Percentiles rank a stretch among this genome's conserved stretches.
Evolutionary conservation across 148 eudicot genomes (phyloP).

Genomic region (Rhododendron simsii): DNA sequence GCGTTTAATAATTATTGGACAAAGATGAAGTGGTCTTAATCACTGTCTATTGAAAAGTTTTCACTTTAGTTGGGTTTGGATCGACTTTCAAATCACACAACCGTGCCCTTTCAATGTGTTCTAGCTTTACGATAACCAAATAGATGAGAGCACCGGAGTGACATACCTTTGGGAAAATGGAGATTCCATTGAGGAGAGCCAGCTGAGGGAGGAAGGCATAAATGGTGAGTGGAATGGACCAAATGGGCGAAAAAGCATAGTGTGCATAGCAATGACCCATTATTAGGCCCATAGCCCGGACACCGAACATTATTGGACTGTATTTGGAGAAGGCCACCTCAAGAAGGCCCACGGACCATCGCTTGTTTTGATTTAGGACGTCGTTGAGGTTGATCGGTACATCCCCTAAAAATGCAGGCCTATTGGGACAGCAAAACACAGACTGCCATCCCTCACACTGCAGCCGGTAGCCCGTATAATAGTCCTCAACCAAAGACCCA

Average conservation of each 20-base stretch:
- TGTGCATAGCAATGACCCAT: slow-evolving; percentile 42
- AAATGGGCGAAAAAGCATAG: slow-evolving; percentile 33
- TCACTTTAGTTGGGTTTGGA: not conserved
- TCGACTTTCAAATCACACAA: not conserved
- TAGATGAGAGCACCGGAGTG: not conserved
- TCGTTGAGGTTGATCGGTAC: slow-evolving; percentile 41
- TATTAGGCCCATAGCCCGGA: slow-evolving; percentile 29
- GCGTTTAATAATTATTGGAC: too few species aligned
- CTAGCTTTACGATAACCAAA: not conserved
- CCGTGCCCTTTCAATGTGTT: not conserved
- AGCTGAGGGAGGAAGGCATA: slow-evolving; percentile 64
- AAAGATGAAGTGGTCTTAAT: too few species aligned
- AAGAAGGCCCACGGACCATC: slow-evolving; percentile 58
- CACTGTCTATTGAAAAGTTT: too few species aligned
- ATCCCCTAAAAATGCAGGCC: slow-evolving; percentile 58
- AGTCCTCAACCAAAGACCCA: slow-evolving; percentile 64
- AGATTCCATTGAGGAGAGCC: slow-evolving; percentile 46
- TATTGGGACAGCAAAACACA: slow-evolving; percentile 42
- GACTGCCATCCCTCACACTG: slow-evolving; percentile 66
- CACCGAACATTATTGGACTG: slow-evolving; percentile 39
- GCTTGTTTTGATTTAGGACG: slow-evolving; percentile 36
- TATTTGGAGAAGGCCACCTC: slow-evolving; percentile 42
- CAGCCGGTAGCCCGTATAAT: slow-evolving; percentile 37
- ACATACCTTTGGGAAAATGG: slow-evolving; percentile 54
- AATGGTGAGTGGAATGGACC: slow-evolving; percentile 37